These are phyloP conservation scores for Candida chauliodis DNA, from an alignment of 805 yeast genomes.

Conservation along the genomic window DNA sequence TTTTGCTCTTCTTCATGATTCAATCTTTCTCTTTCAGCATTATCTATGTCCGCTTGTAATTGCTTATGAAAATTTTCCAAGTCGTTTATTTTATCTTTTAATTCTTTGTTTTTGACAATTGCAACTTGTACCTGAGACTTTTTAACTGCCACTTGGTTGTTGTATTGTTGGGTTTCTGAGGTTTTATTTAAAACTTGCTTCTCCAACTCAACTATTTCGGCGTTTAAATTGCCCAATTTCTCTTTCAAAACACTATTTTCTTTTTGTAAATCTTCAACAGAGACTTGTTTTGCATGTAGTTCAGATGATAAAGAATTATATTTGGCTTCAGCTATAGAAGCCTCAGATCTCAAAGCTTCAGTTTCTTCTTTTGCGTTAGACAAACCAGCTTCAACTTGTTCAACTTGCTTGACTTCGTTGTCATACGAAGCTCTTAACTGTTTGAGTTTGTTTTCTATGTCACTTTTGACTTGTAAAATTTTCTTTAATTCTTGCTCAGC, in stretches of 20 bases:
- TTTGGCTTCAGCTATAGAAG: constrained; percentile 75
- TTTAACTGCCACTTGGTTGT: constrained; percentile 60
- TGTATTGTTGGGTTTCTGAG: constrained; percentile 56
- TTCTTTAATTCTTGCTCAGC: constrained; percentile 77
- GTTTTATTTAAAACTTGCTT: constrained; percentile 51
- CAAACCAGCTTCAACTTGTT: constrained; percentile 63
- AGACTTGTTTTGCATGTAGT: constrained; percentile 55
- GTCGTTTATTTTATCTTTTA: constrained; percentile 26
- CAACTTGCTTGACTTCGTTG: constrained; percentile 71
- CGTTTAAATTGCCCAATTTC: constrained; percentile 60
- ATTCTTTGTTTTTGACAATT: constrained; percentile 45
- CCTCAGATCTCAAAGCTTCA: constrained; percentile 65
- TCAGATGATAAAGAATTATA: constrained; percentile 66
- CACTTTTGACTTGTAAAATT: constrained; percentile 61
- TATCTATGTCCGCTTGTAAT: constrained; percentile 21
- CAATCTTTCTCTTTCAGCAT: constrained; percentile 15
- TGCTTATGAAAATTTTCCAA: constrained; percentile 19
- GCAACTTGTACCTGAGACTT: constrained; percentile 66
- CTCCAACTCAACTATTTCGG: constrained; percentile 59
- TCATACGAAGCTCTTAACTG: constrained; percentile 70
- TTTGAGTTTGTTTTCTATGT: constrained; percentile 68
- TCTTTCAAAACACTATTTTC: constrained; percentile 66
- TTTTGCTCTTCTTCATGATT: constrained; percentile 15
- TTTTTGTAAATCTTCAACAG: constrained; percentile 65
- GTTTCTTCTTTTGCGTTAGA: constrained; percentile 61